Conservation (phyloP, 495 filamentous ascomycete genomes). For the Aspergillus baeticus region DNA sequence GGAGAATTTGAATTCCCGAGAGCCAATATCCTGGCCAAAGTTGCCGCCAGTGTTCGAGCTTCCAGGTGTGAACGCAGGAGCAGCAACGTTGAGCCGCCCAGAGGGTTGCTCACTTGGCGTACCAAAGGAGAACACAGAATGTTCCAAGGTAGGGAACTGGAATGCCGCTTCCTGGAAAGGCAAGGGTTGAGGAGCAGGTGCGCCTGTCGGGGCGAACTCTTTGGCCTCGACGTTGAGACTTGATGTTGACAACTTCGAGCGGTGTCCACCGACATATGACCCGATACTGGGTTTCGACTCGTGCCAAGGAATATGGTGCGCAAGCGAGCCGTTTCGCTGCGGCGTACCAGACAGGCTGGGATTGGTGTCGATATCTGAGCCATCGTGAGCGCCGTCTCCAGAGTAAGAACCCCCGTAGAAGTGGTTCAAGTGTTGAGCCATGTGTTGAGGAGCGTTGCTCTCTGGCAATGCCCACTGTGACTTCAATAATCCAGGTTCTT, state of each 20-base stretch:
- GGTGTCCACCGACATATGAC: conserved; percentile 47
- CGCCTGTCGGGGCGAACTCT: conserved; percentile 74
- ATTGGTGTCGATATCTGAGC: conserved; percentile 73
- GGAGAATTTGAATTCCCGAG: conserved; percentile 72
- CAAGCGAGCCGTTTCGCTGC: conserved; percentile 31
- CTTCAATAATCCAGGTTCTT: conserved; percentile 34
- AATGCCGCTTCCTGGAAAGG: conserved; percentile 55
- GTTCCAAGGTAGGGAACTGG: conserved; percentile 43
- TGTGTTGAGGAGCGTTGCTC: conserved; percentile 23
- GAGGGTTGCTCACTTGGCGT: conserved; percentile 30
- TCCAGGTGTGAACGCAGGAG: conserved; percentile 69
- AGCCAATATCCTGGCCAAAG: conserved; percentile 18
- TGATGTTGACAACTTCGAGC: conserved; percentile 66
- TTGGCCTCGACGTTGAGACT: conserved; percentile 84
- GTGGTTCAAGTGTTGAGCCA: conserved; percentile 35
- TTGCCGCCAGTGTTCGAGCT: conserved; percentile 21
- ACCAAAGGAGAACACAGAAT: conserved; percentile 30
- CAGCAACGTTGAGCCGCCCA: conserved; percentile 60
- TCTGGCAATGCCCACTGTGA: conserved; percentile 41
- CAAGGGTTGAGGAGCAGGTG: conserved; percentile 59
- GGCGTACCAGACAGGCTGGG: conserved; percentile 71
- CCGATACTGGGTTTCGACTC: conserved; percentile 36
- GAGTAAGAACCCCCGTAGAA: conserved; percentile 36
- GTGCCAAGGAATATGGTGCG: conserved; percentile 40
- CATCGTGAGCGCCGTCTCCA: conserved; percentile 48